Evolutionary conservation across 352 stramenopile species (phyloP), one percentile per base, ranked within the genome.

Genomic region (Thraustochytrium sp.): DNA sequence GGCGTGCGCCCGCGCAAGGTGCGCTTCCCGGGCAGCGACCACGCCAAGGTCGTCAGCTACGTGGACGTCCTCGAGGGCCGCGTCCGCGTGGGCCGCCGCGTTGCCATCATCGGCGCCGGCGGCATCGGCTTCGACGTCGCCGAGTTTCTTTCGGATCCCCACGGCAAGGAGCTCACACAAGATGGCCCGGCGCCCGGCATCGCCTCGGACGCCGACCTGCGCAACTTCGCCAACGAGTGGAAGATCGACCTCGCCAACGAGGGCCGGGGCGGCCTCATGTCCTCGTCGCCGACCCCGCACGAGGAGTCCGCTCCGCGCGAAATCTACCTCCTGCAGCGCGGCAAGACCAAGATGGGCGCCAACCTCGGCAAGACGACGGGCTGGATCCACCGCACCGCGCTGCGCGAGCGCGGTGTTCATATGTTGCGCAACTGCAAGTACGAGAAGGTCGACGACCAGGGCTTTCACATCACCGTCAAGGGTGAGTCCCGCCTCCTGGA

Each of bases 71-170:
- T 99, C 53, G 92, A 91, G 78, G 87, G 94, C 65, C 91, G 96
- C 36, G 91, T 88, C 40, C 87, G 90, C 3, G 92, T 98, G 23
- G 96, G 96, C 42, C 88, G 96, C 61, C 90, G 90, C 11, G 95
- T 99, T 16, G 96, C 95, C 1, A 89, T 99, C 46, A 97, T 99
- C 85, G 96, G 96, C 48, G 95, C 95, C 34, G 96, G 96, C 77
- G 96, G 96, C 3, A 99, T 99, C 84, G 96, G 96, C n/a, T 99
- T 98, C 85, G 96, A 99, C 89, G 93, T 99, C 8, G 91, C 93
- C 16, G 96, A 99, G 85, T 98, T 94, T 84, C 85, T 98, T 26
- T 89, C 94, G 13, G 92, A 97, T 85, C 88, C 92, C 5, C 21
- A 77, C 51, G 23, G 46, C 26, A 82, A 87, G 29, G 48, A 83